A percentile compares a stretch with the other conserved stretches of the same genome.
phyloP scores from a whole-genome alignment of 345 rosid species.

The Anacardium occidentale region DNA sequence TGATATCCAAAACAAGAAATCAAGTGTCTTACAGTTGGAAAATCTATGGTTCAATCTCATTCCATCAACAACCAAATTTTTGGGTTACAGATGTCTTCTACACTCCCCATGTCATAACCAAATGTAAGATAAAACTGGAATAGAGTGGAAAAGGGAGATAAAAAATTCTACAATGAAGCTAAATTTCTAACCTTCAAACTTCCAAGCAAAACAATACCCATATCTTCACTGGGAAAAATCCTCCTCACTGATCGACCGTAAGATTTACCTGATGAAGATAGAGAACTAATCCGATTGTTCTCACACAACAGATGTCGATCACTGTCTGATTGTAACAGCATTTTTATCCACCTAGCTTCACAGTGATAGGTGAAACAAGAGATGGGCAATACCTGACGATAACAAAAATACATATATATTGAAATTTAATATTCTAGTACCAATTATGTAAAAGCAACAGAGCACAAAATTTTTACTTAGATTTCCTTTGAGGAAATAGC shows the following conservation, averaged over 20 bases:
- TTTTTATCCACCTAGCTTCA: constrained; percentile 46
- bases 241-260: constrained; percentile 39
- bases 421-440: constrained; percentile 8
- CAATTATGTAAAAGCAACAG: not conserved
- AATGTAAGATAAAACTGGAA: constrained; percentile 4
- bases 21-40: not conserved
- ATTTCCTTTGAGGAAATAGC: not conserved
- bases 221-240: constrained; percentile 51
- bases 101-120: not conserved
- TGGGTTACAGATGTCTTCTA: not conserved
- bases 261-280: constrained; percentile 29
- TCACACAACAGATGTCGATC: constrained; percentile 14
- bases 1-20: not conserved
- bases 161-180: not conserved
- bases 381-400: constrained; percentile 65
- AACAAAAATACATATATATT: constrained; percentile 1
- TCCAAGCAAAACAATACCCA: constrained; percentile 65
- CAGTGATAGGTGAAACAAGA: constrained; percentile 56
- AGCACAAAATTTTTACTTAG: not conserved
- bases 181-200: constrained; percentile 56
- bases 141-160: not conserved
- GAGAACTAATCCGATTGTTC: constrained; percentile 20
- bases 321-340: constrained; percentile 28
- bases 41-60: not conserved
- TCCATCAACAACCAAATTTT: not conserved